These are phyloP conservation scores for Aspergillus sp. DNA, from an alignment of 2,329 filamentous ascomycete genomes.

Conservation along the genomic window DNA sequence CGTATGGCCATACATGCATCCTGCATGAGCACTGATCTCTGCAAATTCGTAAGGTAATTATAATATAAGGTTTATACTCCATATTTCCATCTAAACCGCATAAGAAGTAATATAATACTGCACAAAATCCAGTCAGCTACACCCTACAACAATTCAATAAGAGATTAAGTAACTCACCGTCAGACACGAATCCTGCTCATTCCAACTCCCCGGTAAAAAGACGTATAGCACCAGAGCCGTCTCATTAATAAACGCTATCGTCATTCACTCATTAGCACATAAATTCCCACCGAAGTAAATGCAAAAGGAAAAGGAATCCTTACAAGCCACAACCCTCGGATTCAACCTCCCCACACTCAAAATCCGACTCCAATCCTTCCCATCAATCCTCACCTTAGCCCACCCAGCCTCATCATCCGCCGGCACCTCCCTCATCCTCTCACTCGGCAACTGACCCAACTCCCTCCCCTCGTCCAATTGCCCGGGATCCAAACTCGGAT, in stretches of 20 bases:
- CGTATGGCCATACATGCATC: neutral
- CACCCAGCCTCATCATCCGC: slow-evolving; percentile 76
- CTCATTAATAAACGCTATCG: slow-evolving; percentile 47
- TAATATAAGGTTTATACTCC: too few species aligned
- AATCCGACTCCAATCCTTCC: slow-evolving; percentile 91
- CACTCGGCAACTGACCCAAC: slow-evolving; percentile 78
- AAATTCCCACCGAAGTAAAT: neutral
- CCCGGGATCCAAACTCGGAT: slow-evolving; percentile 80
- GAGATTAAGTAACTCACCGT: slow-evolving; percentile 38
- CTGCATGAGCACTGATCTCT: neutral
- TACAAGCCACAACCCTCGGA: slow-evolving; percentile 88
- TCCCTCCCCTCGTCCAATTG: slow-evolving; percentile 63
- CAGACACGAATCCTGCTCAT: slow-evolving; percentile 48
- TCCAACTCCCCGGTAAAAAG: slow-evolving; percentile 45
- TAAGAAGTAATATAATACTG: slow-evolving; percentile 52
- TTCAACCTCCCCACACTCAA: slow-evolving; percentile 87
- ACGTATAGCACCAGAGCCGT: slow-evolving; percentile 50
- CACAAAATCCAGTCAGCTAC: neutral
- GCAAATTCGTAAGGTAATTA: neutral
- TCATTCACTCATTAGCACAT: neutral
- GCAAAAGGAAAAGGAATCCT: slow-evolving; percentile 29
- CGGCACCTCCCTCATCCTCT: slow-evolving; percentile 66
- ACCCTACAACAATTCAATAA: neutral
- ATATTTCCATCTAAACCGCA: slow-evolving; percentile 15
- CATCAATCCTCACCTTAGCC: slow-evolving; percentile 89